phyloP scores from a whole-genome alignment of 768 basidiomycete species.

The Xerocomus potaroensis region DNA sequence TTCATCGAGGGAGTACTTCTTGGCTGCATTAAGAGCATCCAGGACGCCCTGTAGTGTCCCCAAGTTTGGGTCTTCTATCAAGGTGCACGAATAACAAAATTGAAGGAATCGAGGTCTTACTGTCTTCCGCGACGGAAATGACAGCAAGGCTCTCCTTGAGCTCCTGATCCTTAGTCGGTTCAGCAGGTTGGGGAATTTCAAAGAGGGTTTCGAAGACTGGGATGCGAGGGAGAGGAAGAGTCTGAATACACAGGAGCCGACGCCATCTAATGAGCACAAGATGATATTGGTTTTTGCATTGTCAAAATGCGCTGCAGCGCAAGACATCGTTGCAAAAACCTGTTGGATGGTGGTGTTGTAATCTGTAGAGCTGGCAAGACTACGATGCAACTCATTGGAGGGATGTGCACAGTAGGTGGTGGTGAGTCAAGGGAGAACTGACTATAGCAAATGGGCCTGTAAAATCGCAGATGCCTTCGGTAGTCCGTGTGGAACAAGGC shows the following conservation, averaged over 20 bases:
- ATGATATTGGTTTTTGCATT: slow-evolving; percentile 22
- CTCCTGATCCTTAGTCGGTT: slow-evolving; percentile 6
- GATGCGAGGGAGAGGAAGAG: slow-evolving; percentile 33
- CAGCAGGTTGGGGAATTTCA: slow-evolving; percentile 22
- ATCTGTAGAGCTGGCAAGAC: too few relatives aligned
- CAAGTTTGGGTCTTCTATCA: slow-evolving; percentile 15
- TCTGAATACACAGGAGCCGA: slow-evolving; percentile 31
- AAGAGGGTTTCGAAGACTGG: slow-evolving; percentile 33
- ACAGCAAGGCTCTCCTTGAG: slow-evolving; percentile 19
- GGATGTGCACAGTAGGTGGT: too few relatives aligned
- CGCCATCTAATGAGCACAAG: slow-evolving; percentile 23
- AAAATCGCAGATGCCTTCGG: too few relatives aligned
- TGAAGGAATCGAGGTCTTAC: slow-evolving; percentile 25
- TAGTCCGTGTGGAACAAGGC: too few relatives aligned
- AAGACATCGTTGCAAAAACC: background rate
- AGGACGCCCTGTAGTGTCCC: slow-evolving; percentile 7
- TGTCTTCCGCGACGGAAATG: slow-evolving; percentile 16
- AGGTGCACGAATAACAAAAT: slow-evolving; percentile 28
- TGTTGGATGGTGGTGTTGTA: too few relatives aligned
- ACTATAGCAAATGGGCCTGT: too few relatives aligned
- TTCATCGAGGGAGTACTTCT: slow-evolving; percentile 19
- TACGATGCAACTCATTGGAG: too few relatives aligned
- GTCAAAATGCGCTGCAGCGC: slow-evolving; percentile 19
- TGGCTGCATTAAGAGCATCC: slow-evolving; percentile 15
- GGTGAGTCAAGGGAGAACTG: too few relatives aligned